Evolutionary conservation across 2,329 filamentous ascomycete species (phyloP), one percentile per base, ranked within the genome.

Genomic region (Colletotrichum liriopes): DNA sequence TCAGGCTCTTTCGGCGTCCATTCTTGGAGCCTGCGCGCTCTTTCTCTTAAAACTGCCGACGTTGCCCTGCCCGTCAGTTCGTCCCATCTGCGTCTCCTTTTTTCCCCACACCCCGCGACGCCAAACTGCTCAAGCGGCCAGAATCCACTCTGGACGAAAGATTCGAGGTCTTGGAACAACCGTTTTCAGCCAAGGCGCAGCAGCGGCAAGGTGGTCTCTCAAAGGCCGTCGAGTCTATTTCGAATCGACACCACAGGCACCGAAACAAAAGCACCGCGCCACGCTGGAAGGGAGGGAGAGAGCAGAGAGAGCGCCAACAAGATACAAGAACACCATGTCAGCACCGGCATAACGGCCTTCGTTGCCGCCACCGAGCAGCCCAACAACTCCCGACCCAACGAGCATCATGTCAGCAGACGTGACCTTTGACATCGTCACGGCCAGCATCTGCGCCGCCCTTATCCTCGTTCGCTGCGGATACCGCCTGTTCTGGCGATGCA

Each of bases 381-480:
- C n/a, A 51, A 26, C 12, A n/a, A 32, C 18, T 2, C n/a, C n/a
- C 43, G 14, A 14, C 35, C 35, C 32, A 16, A 76, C 77, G 74
- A 73, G 68, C 60, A 67, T 77, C 61, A 68, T 77, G 71, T 75
- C 78, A 51, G 23, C 74, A 58, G 75, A 78, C 65, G 75, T 78
- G 59, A 67, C 49, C 47, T 77, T 80, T 70, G 79, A 77, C 64
- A 71, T 79, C 29, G 73, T 73, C 52, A 75, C 78, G 63, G 78
- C 79, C 52, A 70, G 67, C 74, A 66, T 79, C 54, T 80, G 78
- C 73, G 72, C 74, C 29, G 45, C 70, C 11, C 77, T 80, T 62
- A 80, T 80, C 51, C 43, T 79, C 63, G 71, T 74, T 32, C 79
- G 79, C 58, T 78, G 77, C 56, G 39, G 73, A 37, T 80, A 80